Conservation (phyloP, 345 rosid species). For the Melaleuca alternifolia region DNA sequence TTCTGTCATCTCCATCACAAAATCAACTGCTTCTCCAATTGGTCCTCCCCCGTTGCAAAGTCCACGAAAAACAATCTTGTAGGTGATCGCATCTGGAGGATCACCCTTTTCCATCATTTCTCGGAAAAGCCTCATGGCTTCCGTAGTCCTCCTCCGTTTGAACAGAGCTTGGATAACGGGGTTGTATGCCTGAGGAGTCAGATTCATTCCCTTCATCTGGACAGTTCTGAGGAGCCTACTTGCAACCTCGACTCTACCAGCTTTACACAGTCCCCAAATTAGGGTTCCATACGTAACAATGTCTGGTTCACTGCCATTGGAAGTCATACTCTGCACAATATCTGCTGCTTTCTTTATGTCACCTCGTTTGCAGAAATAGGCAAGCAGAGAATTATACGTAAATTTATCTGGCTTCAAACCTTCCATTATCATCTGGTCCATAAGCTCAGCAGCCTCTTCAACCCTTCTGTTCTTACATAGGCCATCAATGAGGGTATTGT, state of each 20-base stretch:
- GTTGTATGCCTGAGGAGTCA: constrained; percentile 75
- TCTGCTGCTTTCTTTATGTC: constrained; percentile 81
- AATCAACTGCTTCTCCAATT: constrained; percentile 74
- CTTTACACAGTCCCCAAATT: constrained; percentile 76
- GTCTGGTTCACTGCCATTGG: constrained; percentile 69
- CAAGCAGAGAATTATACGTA: constrained; percentile 73
- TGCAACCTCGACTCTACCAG: constrained; percentile 72
- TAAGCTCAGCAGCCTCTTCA: constrained; percentile 73
- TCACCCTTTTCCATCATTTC: constrained; percentile 61
- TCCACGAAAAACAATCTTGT: constrained; percentile 63
- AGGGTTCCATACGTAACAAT: constrained; percentile 79
- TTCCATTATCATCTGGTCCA: constrained; percentile 94
- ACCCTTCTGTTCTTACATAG: constrained; percentile 64
- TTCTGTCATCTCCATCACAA: constrained; percentile 58
- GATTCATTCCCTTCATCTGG: constrained; percentile 65
- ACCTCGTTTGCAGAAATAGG: constrained; percentile 60
- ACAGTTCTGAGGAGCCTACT: constrained; percentile 58
- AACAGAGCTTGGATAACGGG: constrained; percentile 75
- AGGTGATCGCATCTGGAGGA: constrained; percentile 51
- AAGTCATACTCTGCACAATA: constrained; percentile 73
- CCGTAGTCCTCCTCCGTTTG: constrained; percentile 43
- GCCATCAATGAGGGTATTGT: constrained; percentile 84
- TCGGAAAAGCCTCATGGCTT: constrained; percentile 73
- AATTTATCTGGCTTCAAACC: constrained; percentile 77
- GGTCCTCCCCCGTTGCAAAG: constrained; percentile 74